Evolutionary conservation across 176 grass and related monocot genomes (phyloP).

Genomic region (Eleusine indica): DNA sequence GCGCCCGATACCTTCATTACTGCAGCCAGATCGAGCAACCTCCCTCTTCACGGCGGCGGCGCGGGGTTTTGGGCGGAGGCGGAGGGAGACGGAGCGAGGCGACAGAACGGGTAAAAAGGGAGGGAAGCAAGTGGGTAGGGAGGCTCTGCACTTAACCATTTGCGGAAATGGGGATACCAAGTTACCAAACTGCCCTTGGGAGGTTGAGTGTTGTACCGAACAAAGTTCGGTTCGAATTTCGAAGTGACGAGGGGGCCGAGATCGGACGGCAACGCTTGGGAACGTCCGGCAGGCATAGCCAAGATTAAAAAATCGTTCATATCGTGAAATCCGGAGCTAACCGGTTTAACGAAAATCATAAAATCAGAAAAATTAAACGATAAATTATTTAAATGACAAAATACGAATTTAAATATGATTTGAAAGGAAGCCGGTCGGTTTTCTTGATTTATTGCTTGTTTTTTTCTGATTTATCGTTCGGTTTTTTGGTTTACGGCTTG

Average conservation of each 20-base stretch:
- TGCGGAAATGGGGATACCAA: no score
- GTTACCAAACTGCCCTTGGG: not conserved
- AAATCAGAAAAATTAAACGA: no score
- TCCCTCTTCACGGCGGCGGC: not conserved
- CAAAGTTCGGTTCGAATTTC: not conserved
- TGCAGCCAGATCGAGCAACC: conserved; percentile 15
- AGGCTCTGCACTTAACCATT: not conserved
- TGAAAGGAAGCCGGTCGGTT: no score
- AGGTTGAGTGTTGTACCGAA: conserved; percentile 8
- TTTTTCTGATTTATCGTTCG: no score
- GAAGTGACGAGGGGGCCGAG: not conserved
- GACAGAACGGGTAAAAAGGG: not conserved
- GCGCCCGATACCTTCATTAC: not conserved
- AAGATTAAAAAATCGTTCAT: no score
- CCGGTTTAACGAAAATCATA: no score
- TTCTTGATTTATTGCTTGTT: no score
- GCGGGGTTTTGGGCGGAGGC: conserved; percentile 26
- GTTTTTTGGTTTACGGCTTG: no score
- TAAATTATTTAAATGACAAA: no score
- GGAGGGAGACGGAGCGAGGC: conserved; percentile 11
- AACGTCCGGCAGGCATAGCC: not conserved
- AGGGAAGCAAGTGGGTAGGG: conserved; percentile 8
- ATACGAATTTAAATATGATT: no score
- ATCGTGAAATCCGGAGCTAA: no score
- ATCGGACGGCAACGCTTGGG: not conserved